Evolutionary conservation across 164 flowering plant species (phyloP), one percentile per base, ranked within the genome.

Genomic region (Magnolia changhungtana): DNA sequence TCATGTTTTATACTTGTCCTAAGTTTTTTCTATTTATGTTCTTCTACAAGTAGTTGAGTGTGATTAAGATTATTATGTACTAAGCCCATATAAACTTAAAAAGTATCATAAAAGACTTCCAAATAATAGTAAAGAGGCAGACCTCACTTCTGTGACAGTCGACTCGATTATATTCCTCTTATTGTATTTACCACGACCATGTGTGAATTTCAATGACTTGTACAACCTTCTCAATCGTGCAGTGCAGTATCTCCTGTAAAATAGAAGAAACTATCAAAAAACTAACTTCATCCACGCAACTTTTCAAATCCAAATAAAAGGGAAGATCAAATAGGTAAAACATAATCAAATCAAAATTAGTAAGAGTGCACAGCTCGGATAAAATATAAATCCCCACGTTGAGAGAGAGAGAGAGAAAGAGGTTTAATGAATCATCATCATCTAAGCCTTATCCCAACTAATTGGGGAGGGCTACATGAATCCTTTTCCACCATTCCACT

Each of bases 71-170:
- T 37, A 5, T 5, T 37, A 37, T 37, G 45, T 37, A 37, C 45
- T 37, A 37, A 37, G 7, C 45, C 4, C 7, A 37, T 37, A 37
- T 37, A 37, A 37, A 37, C 45, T 37, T 37, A 37, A 37, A 37
- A 37, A 37, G 45, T 16, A 55, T 55, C 61, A 55, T 11, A 55
- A 11, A 11, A 55, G 18, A 64, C 19, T 64, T 64, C 4, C 19
- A 1, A 21, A 64, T 13, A 64, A 64, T 3, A 19, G 10, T 64
- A 21, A 16, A 64, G 24, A 16, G 23, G 65, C 84, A 73, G 49
- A 96, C 99, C 99, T 92, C 72, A 91, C 98, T 84, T 96, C 99
- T 59, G 95, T 92, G 59, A 96, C 92, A 3, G 89, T 87, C 11
- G 93, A 79, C 74, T 89, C 93, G 5, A 85, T 83, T 11, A 96